Conservation (phyloP, 108 stramenopile genomes). For the Fragilaria radians region DNA sequence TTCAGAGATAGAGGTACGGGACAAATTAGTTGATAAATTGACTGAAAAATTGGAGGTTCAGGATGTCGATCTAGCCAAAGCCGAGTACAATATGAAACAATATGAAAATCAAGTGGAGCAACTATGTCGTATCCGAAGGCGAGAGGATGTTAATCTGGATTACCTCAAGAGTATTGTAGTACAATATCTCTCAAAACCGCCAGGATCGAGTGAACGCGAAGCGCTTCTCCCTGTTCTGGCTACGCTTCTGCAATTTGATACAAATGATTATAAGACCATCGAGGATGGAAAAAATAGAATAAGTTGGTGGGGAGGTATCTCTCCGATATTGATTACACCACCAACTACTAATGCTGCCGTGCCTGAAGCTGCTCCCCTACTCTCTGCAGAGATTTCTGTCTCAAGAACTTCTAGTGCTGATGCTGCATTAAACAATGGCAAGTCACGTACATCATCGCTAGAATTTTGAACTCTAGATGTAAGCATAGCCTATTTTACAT, state of each 20-base stretch:
- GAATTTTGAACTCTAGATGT: too few species aligned
- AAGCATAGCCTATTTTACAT: not conserved
- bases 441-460: not conserved
- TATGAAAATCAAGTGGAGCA: conserved; percentile 71
- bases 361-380: conserved; percentile 1
- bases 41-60: conserved; percentile 51
- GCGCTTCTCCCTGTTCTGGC: conserved; percentile 77
- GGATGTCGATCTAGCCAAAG: conserved; percentile 68
- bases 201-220: conserved; percentile 78
- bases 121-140: conserved; percentile 60
- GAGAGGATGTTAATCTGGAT: conserved; percentile 87
- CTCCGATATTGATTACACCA: conserved; percentile 49
- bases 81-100: conserved; percentile 56
- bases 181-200: conserved; percentile 81
- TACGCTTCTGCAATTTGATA: conserved; percentile 81
- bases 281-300: conserved; percentile 78
- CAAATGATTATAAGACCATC: conserved; percentile 73
- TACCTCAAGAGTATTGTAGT: conserved; percentile 88
- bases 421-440: not conserved
- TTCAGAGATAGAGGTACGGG: conserved; percentile 71
- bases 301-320: conserved; percentile 69
- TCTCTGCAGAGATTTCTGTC: conserved; percentile 3
- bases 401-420: not conserved
- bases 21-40: conserved; percentile 60
- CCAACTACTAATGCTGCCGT: conserved; percentile 5